These are phyloP conservation scores for Fusarium gaditjirri DNA, from an alignment of 2,329 filamentous ascomycete species.

Conservation along the genomic window DNA sequence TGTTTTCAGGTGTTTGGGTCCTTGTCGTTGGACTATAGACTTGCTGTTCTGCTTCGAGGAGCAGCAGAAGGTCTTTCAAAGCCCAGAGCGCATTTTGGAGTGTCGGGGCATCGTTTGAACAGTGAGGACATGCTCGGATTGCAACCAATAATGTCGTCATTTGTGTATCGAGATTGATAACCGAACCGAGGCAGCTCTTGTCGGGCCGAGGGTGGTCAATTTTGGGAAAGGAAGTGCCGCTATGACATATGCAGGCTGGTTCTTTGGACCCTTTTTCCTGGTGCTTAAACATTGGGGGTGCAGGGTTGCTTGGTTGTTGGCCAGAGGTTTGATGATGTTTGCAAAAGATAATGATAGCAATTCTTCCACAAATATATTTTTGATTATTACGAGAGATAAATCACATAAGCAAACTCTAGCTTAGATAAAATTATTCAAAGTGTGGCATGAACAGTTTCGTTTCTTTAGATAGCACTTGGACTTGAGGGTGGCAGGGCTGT, in stretches of 20 bases:
- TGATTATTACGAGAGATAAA: not conserved
- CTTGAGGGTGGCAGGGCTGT: not conserved
- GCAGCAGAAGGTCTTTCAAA: not conserved
- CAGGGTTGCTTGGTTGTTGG: not conserved
- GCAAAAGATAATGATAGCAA: fast-evolving
- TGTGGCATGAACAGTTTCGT: too few species aligned
- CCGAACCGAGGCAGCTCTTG: not conserved
- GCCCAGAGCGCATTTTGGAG: not conserved
- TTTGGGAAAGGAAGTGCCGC: not conserved
- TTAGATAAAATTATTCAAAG: fast-evolving
- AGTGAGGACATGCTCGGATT: not conserved
- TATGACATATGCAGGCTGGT: not conserved
- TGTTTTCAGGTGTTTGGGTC: not conserved
- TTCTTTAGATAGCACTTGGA: too few species aligned
- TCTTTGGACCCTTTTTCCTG: too few species aligned
- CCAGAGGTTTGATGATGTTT: too few species aligned
- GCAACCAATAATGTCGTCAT: not conserved
- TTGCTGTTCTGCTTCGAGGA: not conserved
- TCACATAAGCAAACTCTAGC: not conserved
- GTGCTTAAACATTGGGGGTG: not conserved
- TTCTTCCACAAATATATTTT: fast-evolving
- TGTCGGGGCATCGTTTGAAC: not conserved
- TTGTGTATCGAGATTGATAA: not conserved
- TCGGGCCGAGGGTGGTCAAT: fast-evolving
- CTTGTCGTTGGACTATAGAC: not conserved